phyloP scores from a whole-genome alignment of 306 rosid species.

The Lathyrus sativus region DNA sequence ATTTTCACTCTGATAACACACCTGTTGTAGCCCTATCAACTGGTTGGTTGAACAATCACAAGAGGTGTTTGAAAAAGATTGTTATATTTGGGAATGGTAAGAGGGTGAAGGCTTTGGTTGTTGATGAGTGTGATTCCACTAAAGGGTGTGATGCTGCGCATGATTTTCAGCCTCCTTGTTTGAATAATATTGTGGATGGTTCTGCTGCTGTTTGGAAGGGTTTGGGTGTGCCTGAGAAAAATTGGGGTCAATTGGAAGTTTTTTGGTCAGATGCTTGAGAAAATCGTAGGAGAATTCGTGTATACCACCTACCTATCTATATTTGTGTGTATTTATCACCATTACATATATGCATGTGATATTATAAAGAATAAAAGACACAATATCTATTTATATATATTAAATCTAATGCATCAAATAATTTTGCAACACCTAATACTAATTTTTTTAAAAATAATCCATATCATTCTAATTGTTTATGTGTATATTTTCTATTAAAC shows the following conservation, averaged over 20 bases:
- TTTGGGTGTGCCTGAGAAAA: constrained; percentile 38
- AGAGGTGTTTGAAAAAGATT: constrained; percentile 47
- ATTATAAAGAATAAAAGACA: too few species aligned
- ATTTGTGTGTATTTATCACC: background rate
- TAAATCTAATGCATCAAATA: too few species aligned
- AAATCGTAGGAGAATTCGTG: background rate
- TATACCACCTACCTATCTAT: background rate
- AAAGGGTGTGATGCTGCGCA: constrained; percentile 36
- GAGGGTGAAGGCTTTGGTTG: constrained; percentile 53
- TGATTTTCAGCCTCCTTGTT: too few species aligned
- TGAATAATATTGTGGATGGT: constrained; percentile 45
- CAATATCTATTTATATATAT: too few species aligned
- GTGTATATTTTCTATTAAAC: too few species aligned
- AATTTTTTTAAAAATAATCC: too few species aligned
- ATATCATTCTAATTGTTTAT: too few species aligned
- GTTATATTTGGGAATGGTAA: constrained; percentile 52
- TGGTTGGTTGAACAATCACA: constrained; percentile 42
- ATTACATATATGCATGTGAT: too few species aligned
- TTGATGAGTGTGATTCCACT: constrained; percentile 68
- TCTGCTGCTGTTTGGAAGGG: constrained; percentile 56
- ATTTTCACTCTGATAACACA: constrained; percentile 41
- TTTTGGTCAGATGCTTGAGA: constrained; percentile 38
- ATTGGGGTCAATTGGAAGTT: constrained; percentile 34
- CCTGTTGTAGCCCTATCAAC: constrained; percentile 58
- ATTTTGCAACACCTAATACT: too few species aligned